These are phyloP conservation scores for Kluyveromyces aestuarii DNA, from an alignment of 805 yeast species.

Conservation along the genomic window DNA sequence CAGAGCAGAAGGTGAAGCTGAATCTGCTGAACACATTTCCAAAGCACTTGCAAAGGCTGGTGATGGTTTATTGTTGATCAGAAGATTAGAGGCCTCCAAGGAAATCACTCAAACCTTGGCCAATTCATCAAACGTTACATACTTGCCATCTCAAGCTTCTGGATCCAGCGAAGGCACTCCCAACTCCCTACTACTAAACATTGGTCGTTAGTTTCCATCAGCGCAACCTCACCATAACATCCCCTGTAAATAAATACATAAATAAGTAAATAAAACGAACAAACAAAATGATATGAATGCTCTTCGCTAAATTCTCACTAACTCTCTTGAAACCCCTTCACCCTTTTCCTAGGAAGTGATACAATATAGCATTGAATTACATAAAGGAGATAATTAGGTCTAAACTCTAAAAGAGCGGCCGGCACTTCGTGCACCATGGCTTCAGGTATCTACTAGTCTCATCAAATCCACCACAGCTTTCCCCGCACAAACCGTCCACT, in stretches of 20 bases:
- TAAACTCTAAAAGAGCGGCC: too few relatives aligned
- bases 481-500: too few relatives aligned
- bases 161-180: slow-evolving; percentile 30
- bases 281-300: too few relatives aligned
- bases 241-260: background rate
- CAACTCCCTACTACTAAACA: slow-evolving; percentile 53
- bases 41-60: slow-evolving; percentile 91
- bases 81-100: slow-evolving; percentile 94
- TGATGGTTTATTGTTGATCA: slow-evolving; percentile 85
- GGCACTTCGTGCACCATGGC: too few relatives aligned
- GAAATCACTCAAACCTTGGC: slow-evolving; percentile 90
- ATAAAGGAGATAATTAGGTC: too few relatives aligned
- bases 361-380: too few relatives aligned
- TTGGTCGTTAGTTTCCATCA: slow-evolving; percentile 46
- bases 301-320: too few relatives aligned
- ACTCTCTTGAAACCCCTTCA: too few relatives aligned
- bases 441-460: too few relatives aligned
- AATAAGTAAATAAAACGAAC: too few relatives aligned
- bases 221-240: background rate
- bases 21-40: slow-evolving; percentile 91
- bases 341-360: too few relatives aligned
- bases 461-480: too few relatives aligned
- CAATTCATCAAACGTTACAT: slow-evolving; percentile 73
- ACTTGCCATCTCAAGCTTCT: slow-evolving; percentile 57
- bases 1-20: slow-evolving; percentile 99